A percentile compares a stretch with the other conserved stretches of the same genome.
phyloP scores from a whole-genome alignment of 352 stramenopile species.

The Pythium monospermum region DNA sequence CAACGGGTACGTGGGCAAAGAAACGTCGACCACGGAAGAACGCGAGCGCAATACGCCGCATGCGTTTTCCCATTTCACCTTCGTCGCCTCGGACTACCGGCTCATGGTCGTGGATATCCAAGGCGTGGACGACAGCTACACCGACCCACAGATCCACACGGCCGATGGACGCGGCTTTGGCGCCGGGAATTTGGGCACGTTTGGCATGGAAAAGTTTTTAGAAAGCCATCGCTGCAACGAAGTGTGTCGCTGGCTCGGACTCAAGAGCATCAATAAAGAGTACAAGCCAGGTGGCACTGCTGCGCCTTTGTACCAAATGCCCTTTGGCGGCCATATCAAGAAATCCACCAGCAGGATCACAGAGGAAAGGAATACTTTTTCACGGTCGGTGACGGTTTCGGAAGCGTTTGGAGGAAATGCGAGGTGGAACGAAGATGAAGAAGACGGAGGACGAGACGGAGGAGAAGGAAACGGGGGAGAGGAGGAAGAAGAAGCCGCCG shows the following conservation, averaged over 20 bases:
- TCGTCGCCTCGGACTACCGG: slow-evolving; percentile 77
- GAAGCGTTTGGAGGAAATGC: slow-evolving; percentile 71
- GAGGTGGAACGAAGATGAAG: too few relatives aligned
- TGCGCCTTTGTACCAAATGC: slow-evolving; percentile 77
- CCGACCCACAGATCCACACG: slow-evolving; percentile 80
- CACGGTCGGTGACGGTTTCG: slow-evolving; percentile 70
- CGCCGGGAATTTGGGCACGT: slow-evolving; percentile 77
- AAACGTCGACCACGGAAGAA: slow-evolving; percentile 76
- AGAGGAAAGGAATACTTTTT: slow-evolving; percentile 79
- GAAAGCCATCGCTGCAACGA: slow-evolving; percentile 85
- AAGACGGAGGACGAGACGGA: too few relatives aligned
- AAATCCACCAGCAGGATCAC: slow-evolving; percentile 81
- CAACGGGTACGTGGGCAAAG: slow-evolving; percentile 74
- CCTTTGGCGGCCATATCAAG: slow-evolving; percentile 69
- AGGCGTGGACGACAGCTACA: slow-evolving; percentile 81
- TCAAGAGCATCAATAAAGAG: slow-evolving; percentile 70
- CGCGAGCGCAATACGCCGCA: slow-evolving; percentile 80
- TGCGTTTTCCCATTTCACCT: slow-evolving; percentile 82
- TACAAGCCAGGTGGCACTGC: slow-evolving; percentile 75
- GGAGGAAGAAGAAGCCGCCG: too few relatives aligned
- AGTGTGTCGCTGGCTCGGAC: slow-evolving; percentile 76
- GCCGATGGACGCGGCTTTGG: slow-evolving; percentile 77
- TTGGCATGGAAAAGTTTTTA: slow-evolving; percentile 86
- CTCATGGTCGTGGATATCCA: slow-evolving; percentile 88
- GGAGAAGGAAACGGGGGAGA: too few relatives aligned